A percentile compares a stretch with the other conserved stretches of the same genome.
phyloP scores from a whole-genome alignment of 1,284 basidiomycete species.

The Clitocybe nebularis region DNA sequence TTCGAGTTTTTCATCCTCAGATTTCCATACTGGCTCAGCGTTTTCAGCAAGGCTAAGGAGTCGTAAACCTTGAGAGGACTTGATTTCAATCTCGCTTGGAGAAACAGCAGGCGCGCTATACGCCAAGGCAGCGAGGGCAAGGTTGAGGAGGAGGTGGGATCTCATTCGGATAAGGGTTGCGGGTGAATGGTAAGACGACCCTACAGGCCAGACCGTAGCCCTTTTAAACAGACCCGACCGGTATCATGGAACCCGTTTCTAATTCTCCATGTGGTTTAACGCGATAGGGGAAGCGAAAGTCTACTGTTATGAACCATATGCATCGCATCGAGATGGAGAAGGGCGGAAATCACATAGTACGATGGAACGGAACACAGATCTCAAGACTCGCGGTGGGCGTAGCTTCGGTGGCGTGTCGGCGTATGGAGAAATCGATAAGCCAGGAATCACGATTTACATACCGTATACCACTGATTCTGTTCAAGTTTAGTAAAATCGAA shows the following conservation, averaged over 20 bases:
- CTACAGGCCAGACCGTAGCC: not conserved
- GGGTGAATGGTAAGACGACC: not conserved
- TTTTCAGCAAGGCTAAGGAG: conserved; percentile 45
- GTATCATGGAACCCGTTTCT: no score
- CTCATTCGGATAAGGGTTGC: conserved; percentile 17
- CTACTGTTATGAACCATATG: no score
- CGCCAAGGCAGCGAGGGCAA: conserved; percentile 19
- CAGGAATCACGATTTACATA: no score
- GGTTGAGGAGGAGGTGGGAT: conserved; percentile 16
- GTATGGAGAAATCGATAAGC: no score
- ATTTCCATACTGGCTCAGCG: conserved; percentile 46
- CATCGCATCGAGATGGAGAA: no score
- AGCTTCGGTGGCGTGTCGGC: no score
- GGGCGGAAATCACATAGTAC: not conserved
- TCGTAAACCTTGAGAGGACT: conserved; percentile 37
- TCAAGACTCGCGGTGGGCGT: no score
- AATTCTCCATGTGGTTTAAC: no score
- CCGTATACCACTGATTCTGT: no score
- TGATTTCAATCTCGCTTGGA: conserved; percentile 30
- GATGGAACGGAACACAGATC: not conserved
- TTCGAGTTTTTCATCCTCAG: conserved; percentile 33
- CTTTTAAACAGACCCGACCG: not conserved
- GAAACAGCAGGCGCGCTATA: conserved; percentile 26
- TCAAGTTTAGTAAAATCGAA: no score
- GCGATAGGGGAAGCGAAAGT: no score